These are phyloP conservation scores for Lupinus albus DNA, from an alignment of 306 rosid species.

Conservation along the genomic window DNA sequence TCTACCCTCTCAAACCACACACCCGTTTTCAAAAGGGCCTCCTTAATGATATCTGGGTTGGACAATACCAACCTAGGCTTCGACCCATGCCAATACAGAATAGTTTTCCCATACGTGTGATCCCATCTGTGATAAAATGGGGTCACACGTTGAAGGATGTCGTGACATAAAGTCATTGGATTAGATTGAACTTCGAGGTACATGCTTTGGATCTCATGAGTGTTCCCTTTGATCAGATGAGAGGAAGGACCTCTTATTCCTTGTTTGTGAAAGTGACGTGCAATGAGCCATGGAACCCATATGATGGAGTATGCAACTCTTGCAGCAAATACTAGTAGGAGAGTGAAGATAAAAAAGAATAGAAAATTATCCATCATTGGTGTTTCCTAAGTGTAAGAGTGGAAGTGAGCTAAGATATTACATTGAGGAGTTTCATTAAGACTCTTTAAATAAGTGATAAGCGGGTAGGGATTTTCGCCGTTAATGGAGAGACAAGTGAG, in stretches of 20 bases:
- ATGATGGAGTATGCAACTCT: slow-evolving; percentile 42
- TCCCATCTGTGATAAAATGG: slow-evolving; percentile 60
- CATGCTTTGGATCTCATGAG: slow-evolving; percentile 43
- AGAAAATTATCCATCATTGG: slow-evolving; percentile 28
- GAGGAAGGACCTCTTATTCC: slow-evolving; percentile 59
- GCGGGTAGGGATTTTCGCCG: too few species aligned
- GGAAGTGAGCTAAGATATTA: background rate
- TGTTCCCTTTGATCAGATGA: slow-evolving; percentile 53
- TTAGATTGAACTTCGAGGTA: slow-evolving; percentile 44
- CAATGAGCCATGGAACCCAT: slow-evolving; percentile 51
- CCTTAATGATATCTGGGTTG: slow-evolving; percentile 60
- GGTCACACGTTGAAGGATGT: slow-evolving; percentile 38
- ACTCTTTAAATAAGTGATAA: background rate
- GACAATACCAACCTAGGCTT: slow-evolving; percentile 49
- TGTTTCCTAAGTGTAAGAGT: background rate
- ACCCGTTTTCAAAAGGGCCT: slow-evolving; percentile 42
- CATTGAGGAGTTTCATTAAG: background rate
- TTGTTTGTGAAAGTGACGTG: slow-evolving; percentile 52
- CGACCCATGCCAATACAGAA: slow-evolving; percentile 59
- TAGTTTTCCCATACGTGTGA: slow-evolving; percentile 47
- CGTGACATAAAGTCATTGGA: slow-evolving; percentile 49
- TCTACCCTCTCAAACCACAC: slow-evolving; percentile 32
- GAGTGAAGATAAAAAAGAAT: background rate
- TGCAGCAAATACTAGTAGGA: slow-evolving; percentile 27
- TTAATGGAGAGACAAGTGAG: too few species aligned